These are phyloP conservation scores for Xylaria sp. DNA, from an alignment of 2,329 filamentous ascomycete genomes.

Conservation along the genomic window DNA sequence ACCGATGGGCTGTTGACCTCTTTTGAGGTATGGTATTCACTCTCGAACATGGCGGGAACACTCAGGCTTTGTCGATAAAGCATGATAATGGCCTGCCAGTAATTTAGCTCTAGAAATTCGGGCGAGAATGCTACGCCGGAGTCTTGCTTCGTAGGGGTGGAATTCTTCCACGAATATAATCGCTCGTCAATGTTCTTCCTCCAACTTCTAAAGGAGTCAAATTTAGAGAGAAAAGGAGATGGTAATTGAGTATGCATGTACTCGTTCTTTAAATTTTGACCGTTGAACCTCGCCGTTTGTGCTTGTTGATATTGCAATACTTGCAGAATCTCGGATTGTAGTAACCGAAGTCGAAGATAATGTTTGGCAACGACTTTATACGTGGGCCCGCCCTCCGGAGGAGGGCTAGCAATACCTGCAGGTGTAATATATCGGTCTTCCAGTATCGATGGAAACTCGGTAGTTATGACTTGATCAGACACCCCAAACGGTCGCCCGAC, in stretches of 20 bases:
- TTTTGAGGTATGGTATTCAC: slow-evolving; percentile 75
- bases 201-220: slow-evolving; percentile 89
- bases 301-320: slow-evolving; percentile 93
- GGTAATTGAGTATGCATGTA: slow-evolving; percentile 83
- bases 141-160: slow-evolving; percentile 78
- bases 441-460: slow-evolving; percentile 88
- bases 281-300: slow-evolving; percentile 75
- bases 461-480: slow-evolving; percentile 95
- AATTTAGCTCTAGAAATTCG: slow-evolving; percentile 93
- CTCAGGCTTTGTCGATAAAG: slow-evolving; percentile 91
- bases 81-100: slow-evolving; percentile 98
- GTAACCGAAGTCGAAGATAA: slow-evolving; percentile 86
- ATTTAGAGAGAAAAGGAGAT: slow-evolving; percentile 85
- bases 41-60: slow-evolving; percentile 85
- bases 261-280: slow-evolving; percentile 72
- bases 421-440: slow-evolving; percentile 91
- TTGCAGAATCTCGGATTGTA: slow-evolving; percentile 95
- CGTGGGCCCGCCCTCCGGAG: slow-evolving; percentile 71
- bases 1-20: slow-evolving; percentile 72
- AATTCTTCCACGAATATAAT: slow-evolving; percentile 86
- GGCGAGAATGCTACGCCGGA: slow-evolving; percentile 91
- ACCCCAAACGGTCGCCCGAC: slow-evolving; percentile 94
- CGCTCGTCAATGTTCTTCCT: slow-evolving; percentile 86
- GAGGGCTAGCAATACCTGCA: slow-evolving; percentile 74
- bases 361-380: slow-evolving; percentile 94